Percentiles rank a stretch among this genome's conserved stretches.
phyloP scores from a whole-genome alignment of 176 grass and related monocot genomes.

The Canna indica region DNA sequence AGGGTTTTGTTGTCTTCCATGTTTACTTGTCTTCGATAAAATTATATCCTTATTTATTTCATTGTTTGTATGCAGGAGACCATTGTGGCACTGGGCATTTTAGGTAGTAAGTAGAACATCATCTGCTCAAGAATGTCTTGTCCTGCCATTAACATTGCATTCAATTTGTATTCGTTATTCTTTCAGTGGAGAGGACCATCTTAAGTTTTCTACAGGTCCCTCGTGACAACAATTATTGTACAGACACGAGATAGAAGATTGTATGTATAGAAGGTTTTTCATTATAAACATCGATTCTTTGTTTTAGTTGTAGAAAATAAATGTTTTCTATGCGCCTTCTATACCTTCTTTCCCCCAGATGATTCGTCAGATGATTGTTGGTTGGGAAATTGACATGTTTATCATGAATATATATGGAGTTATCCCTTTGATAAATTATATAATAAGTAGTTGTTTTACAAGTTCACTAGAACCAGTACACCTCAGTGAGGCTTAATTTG shows the following conservation, averaged over 20 bases:
- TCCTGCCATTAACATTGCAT: neutral
- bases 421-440: too few relatives aligned
- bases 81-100: neutral
- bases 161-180: neutral
- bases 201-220: neutral
- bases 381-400: too few relatives aligned
- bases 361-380: too few relatives aligned
- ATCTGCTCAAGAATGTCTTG: neutral
- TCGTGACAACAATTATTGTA: neutral
- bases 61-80: neutral
- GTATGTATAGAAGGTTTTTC: neutral
- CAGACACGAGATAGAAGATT: neutral
- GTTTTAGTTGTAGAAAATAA: neutral
- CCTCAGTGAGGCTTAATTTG: too few relatives aligned
- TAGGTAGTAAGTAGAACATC: too few relatives aligned
- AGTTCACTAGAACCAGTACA: too few relatives aligned
- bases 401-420: too few relatives aligned
- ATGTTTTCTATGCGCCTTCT: too few relatives aligned
- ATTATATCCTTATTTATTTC: neutral
- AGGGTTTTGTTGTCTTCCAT: too few relatives aligned
- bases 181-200: neutral
- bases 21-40: too few relatives aligned
- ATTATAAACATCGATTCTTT: constrained; percentile 1
- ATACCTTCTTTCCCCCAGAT: too few relatives aligned
- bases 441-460: too few relatives aligned